phyloP scores from a whole-genome alignment of 306 rosid genomes.

The Quercus berberidifolia region DNA sequence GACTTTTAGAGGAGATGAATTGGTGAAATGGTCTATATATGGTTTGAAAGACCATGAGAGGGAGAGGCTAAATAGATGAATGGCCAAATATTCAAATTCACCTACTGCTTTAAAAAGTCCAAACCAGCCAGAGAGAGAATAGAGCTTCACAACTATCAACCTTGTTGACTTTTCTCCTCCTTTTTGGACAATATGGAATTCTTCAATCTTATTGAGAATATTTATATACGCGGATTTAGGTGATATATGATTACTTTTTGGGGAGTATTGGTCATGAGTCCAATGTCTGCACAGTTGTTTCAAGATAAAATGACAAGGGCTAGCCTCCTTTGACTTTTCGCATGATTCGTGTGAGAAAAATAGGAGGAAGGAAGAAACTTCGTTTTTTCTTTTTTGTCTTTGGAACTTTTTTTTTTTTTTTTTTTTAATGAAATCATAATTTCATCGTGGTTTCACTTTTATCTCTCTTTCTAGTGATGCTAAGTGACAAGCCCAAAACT shows the following conservation, averaged over 20 bases:
- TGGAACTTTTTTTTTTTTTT: constrained; percentile 6
- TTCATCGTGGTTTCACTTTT: not conserved
- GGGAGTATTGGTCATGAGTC: constrained; percentile 14
- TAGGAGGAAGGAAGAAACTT: not conserved
- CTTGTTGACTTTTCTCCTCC: constrained; percentile 1
- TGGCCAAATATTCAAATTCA: constrained; percentile 36
- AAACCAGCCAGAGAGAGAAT: constrained; percentile 9
- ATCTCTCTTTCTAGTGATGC: not conserved
- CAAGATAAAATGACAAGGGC: constrained; percentile 30
- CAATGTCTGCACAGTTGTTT: constrained; percentile 34
- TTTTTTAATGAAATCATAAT: not conserved
- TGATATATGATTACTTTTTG: not conserved
- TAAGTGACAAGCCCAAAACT: not conserved
- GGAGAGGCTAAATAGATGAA: not conserved
- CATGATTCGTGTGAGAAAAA: not conserved
- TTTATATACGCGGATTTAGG: not conserved
- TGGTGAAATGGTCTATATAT: constrained; percentile 1
- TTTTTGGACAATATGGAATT: not conserved
- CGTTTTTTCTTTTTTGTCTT: not conserved
- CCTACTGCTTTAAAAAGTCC: constrained; percentile 24
- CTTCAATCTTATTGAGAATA: not conserved
- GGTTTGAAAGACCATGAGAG: constrained; percentile 17
- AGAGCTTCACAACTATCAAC: constrained; percentile 33
- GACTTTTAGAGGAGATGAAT: constrained; percentile 16
- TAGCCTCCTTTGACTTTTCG: constrained; percentile 52